A percentile compares a stretch with the other conserved stretches of the same genome.
Evolutionary conservation across 208 protist genomes (phyloP).

Genomic region (Crithidia acanthocephali): DNA sequence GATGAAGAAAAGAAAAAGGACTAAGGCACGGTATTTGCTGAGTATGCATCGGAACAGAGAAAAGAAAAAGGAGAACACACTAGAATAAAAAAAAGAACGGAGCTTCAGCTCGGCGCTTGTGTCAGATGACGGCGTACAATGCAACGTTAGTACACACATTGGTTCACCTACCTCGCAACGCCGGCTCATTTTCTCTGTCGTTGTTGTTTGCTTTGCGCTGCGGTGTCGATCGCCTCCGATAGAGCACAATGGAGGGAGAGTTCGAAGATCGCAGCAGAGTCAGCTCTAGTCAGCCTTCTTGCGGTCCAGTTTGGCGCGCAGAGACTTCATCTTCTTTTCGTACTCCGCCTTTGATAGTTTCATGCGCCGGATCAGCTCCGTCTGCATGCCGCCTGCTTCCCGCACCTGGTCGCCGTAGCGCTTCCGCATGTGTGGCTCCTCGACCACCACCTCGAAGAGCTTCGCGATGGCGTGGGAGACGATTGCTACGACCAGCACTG

Average conservation of each 20-base stretch:
- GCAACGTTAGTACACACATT: no score
- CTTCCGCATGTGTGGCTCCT: conserved; percentile 73
- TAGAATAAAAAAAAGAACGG: no score
- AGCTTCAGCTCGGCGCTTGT: no score
- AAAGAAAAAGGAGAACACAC: no score
- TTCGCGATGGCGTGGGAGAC: conserved; percentile 79
- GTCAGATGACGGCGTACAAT: no score
- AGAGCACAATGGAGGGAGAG: conserved; percentile 1
- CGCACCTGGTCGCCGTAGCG: conserved; percentile 61
- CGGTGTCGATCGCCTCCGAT: no score
- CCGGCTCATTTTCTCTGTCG: no score
- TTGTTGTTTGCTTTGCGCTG: neutral
- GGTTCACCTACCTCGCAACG: no score
- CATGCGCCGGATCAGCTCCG: conserved; percentile 52
- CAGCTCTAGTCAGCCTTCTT: conserved; percentile 33
- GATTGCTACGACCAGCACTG: conserved; percentile 76
- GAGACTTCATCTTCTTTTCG: conserved; percentile 35
- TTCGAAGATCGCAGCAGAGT: neutral
- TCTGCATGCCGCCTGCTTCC: conserved; percentile 49
- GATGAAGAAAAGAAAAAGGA: no score
- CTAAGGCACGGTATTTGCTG: no score
- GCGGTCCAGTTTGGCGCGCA: conserved; percentile 43
- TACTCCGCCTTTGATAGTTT: conserved; percentile 50
- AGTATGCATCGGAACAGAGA: no score
- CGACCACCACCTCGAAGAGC: conserved; percentile 84